Evolutionary conservation across 345 rosid genomes (phyloP), one percentile per base, ranked within the genome.

Genomic region (Conringia planisiliqua): DNA sequence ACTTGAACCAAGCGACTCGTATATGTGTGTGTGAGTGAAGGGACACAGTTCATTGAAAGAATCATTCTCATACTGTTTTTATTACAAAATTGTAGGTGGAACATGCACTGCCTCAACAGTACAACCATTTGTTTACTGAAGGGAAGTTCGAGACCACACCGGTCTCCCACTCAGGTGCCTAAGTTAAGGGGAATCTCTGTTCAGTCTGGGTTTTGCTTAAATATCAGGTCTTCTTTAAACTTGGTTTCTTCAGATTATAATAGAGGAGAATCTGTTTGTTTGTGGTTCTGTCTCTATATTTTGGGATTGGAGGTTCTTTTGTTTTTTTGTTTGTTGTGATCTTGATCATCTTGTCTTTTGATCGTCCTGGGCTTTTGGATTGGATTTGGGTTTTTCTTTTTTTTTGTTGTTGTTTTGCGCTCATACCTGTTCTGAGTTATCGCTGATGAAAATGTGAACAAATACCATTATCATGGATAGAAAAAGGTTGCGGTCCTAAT

Each of bases 161-260:
- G 7, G 92, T 95, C 69, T 88, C 99, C 10, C 99, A 95, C 81
- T 95, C 99, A 54, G 99, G 97, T 54, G 99, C 90, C 58, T 95
- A 83, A 86, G 43, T 55, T 83, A 79, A 86, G 44, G 42, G 6
- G 38, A 47, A 18, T 6, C 24, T 39, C 9, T 24, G 63, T 39
- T 36, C 40, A 22, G 35, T 72, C 47, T 12, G n/a, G 24, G 80
- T 27, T 56, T 70, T 62, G 75, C 69, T 66, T 72, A 64, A 47
- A 73, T 58, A 62, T 73, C 33, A 33, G 26, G 57, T 32, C 17
- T 26, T 52, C n/a, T 76, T 50, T 69, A 42, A 46, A 27, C 26
- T 77, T 77, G 62, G 48, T 47, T 64, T 76, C 65, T 62, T 68
- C 16, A 40, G 22, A 75, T 48, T 33, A 47, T 68, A 7, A 60